phyloP scores from a whole-genome alignment of 495 filamentous ascomycete species.

The Podospora pseudoanserina region DNA sequence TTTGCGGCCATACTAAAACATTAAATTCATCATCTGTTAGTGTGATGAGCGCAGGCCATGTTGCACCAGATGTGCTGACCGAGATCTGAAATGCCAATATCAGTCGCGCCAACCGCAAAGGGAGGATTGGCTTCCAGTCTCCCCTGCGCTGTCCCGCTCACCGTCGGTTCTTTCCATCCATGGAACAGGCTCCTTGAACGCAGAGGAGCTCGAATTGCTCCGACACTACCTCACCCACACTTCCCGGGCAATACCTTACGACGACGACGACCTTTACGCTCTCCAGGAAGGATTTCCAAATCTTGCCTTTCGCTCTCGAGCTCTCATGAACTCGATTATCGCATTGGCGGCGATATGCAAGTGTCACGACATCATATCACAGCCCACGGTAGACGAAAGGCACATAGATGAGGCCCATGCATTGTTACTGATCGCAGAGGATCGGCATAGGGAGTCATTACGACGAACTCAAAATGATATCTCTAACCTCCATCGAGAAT shows the following conservation, averaged over 20 bases:
- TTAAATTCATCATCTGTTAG: background rate
- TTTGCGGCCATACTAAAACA: background rate
- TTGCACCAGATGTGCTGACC: background rate
- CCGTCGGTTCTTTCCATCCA: background rate
- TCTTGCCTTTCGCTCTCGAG: background rate
- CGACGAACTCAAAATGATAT: background rate
- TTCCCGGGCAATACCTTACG: background rate
- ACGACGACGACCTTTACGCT: background rate
- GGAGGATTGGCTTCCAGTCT: background rate
- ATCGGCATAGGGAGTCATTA: background rate
- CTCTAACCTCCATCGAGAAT: constrained; percentile 5
- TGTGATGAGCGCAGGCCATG: background rate
- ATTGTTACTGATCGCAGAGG: background rate
- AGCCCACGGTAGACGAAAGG: background rate
- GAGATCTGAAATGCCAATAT: background rate
- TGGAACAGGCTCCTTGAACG: background rate
- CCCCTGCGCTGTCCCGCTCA: background rate
- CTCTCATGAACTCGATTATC: background rate
- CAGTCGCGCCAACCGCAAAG: background rate
- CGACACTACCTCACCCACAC: background rate
- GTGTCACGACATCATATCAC: background rate
- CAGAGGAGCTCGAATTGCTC: background rate
- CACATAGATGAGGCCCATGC: background rate
- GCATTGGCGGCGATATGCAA: background rate
- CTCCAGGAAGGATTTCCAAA: background rate